A percentile compares a stretch with the other conserved stretches of the same genome.
Evolutionary conservation across 352 stramenopile genomes (phyloP).

Genomic region (Phytophthora tubulina): DNA sequence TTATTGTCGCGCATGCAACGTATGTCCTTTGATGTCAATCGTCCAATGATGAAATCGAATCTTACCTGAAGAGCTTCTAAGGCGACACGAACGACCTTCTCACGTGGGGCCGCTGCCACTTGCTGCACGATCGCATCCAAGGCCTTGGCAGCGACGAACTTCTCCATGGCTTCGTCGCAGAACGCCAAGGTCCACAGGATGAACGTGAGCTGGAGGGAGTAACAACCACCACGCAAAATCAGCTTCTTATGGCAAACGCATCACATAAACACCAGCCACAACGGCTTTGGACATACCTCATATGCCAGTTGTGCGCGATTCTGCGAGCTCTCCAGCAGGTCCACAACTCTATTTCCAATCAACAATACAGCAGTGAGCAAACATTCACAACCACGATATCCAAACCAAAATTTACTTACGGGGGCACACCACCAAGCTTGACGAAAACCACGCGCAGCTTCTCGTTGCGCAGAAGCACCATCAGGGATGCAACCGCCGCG

Average conservation of each 20-base stretch:
- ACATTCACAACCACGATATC: slow-evolving; percentile 1
- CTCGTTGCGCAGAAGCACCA: slow-evolving; percentile 92
- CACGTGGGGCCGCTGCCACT: slow-evolving; percentile 93
- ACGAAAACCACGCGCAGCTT: slow-evolving; percentile 92
- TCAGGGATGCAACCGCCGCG: slow-evolving; percentile 92
- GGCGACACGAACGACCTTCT: slow-evolving; percentile 97
- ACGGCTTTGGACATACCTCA: slow-evolving; percentile 58
- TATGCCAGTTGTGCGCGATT: slow-evolving; percentile 96
- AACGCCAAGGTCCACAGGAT: slow-evolving; percentile 98
- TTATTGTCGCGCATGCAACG: neutral
- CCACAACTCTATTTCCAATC: slow-evolving; percentile 55
- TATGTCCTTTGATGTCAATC: neutral
- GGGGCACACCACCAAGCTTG: slow-evolving; percentile 90
- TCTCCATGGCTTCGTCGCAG: slow-evolving; percentile 82
- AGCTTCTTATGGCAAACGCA: neutral
- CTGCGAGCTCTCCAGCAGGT: slow-evolving; percentile 82
- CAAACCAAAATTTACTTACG: slow-evolving; percentile 58
- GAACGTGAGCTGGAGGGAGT: slow-evolving; percentile 89
- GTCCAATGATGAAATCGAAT: neutral
- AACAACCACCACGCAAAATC: neutral
- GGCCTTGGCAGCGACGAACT: slow-evolving; percentile 73
- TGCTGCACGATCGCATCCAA: slow-evolving; percentile 82
- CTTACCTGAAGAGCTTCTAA: slow-evolving; percentile 91
- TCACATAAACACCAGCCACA: neutral
- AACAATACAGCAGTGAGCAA: slow-evolving; percentile 12